These are phyloP conservation scores for Pisolithus albus DNA, from an alignment of 768 basidiomycete genomes.

Conservation along the genomic window DNA sequence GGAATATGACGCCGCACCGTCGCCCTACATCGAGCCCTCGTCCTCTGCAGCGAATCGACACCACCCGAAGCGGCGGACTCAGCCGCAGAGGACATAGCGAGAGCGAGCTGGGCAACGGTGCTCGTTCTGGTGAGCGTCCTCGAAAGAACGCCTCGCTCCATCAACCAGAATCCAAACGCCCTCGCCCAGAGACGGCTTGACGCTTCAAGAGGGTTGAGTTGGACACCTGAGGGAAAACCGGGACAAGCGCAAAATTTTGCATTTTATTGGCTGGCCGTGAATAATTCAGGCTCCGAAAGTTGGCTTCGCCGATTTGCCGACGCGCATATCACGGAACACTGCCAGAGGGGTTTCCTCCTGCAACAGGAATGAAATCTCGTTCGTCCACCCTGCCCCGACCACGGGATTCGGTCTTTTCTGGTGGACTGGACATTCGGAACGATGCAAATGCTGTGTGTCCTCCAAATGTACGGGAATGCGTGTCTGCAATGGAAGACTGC, in stretches of 20 bases:
- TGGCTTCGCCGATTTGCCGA: no score
- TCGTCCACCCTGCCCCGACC: slow-evolving; percentile 42
- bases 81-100: slow-evolving; percentile 28
- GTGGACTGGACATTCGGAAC: slow-evolving; percentile 54
- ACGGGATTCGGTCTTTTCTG: slow-evolving; percentile 65
- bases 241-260: slow-evolving; percentile 17
- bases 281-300: no score
- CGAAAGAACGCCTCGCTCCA: slow-evolving; percentile 61
- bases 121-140: slow-evolving; percentile 48
- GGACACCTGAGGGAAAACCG: slow-evolving; percentile 47
- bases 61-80: slow-evolving; percentile 40
- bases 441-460: slow-evolving; percentile 64
- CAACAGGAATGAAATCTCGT: slow-evolving; percentile 26
- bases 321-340: no score
- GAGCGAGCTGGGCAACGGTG: slow-evolving; percentile 31
- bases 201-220: slow-evolving; percentile 60
- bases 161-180: slow-evolving; percentile 65
- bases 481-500: slow-evolving; percentile 72
- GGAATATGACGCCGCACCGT: slow-evolving; percentile 71
- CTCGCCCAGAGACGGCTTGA: slow-evolving; percentile 39
- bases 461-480: slow-evolving; percentile 67
- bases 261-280: slow-evolving; percentile 16
- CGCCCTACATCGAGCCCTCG: slow-evolving; percentile 39
- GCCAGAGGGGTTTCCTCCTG: no score
- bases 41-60: slow-evolving; percentile 44